Base-by-base conservation (phyloP, 2,329 filamentous ascomycete genomes). In the Aureobasidium leucospermi region DNA sequence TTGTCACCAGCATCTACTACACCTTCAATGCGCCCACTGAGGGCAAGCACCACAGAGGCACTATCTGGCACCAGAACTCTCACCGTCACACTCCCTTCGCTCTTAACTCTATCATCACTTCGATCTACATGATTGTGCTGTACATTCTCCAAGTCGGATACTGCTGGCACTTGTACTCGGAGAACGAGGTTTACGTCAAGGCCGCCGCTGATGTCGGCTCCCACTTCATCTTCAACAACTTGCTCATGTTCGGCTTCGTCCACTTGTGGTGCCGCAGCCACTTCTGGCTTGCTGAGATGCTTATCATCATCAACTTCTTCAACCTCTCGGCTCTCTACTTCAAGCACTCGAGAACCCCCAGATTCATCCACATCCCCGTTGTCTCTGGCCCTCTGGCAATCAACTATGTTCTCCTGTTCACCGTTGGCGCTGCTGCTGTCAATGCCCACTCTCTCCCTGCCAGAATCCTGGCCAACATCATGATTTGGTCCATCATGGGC, bases 361-460 rank as follows among this genome's bases (percentile, higher is more conserved):
- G 85, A 62, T 84, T 88, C 67, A 89, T 96, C 66, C 90, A 96
- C 73, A 76, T 85, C 10, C 84, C 89, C 6, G 85, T 85, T 46
- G 84, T 91, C 23, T 86, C 87, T 15, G 89, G 85, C 0, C 91
- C 91, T 6, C 78, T 96, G 65, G 89, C 87, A 1, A 96, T 90
- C 89, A 91, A 87, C 13, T 89, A 94, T 69, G 85, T 93, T 13
- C 88, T 89, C 32, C 80, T 96, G 57, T 93, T 92, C 78, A 96
- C 90, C 89, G 89, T 90, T 66, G 91, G 91, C 8, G 90, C 91
- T 19, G 85, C 92, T 49, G 88, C 89, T 70, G 83, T 93, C n/a
- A 79, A 89, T 69, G 81, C 85, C 7, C 76, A 85, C 60, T 81
- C 77, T 60, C 73, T 90, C 4, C 79, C 86, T 1, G 86, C 88